These are phyloP conservation scores for Nicotiana paniculata DNA, from an alignment of 257 asterid species.

Conservation along the genomic window DNA sequence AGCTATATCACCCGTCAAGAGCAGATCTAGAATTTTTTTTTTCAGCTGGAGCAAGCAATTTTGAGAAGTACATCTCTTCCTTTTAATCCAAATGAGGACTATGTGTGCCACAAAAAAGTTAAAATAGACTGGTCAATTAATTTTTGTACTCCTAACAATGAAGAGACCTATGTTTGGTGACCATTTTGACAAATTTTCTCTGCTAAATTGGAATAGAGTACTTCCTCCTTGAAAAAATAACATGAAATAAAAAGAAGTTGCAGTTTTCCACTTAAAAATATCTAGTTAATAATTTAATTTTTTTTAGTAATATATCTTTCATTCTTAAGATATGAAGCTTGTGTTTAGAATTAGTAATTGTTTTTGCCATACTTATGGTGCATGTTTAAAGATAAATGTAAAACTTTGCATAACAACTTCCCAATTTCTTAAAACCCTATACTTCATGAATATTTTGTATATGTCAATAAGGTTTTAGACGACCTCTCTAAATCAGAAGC, in stretches of 20 bases:
- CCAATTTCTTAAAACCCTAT: neutral
- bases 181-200: neutral
- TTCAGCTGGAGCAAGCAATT: neutral
- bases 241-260: neutral
- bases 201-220: neutral
- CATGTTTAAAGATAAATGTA: neutral
- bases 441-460: neutral
- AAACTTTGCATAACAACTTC: neutral
- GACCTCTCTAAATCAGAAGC: neutral
- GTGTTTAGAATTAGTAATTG: neutral
- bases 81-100: neutral
- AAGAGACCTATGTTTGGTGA: neutral
- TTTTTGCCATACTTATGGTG: neutral
- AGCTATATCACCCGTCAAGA: neutral
- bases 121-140: neutral
- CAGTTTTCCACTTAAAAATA: neutral
- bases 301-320: neutral
- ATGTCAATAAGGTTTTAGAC: neutral
- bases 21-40: neutral
- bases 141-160: neutral
- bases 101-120: no score
- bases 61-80: neutral
- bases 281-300: neutral
- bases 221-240: neutral
- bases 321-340: neutral